Conservation (phyloP, 192 early-diverging fungal genomes). For the Backusella liffmaniae region DNA sequence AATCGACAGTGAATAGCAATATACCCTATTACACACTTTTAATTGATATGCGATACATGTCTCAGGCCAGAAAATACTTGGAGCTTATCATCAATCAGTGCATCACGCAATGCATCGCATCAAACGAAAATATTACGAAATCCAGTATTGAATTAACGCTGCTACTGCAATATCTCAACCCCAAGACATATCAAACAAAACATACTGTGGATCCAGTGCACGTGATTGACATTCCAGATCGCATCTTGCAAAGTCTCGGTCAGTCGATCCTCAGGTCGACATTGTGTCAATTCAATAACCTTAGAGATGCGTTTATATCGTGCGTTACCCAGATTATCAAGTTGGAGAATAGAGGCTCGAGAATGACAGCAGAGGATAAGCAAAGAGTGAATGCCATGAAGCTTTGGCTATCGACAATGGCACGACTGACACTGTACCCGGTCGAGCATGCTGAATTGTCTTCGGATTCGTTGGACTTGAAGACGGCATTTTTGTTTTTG, state of each 20-base stretch:
- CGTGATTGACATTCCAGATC: conserved; percentile 3
- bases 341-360: conserved; percentile 12
- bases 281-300: background rate
- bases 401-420: conserved; percentile 29
- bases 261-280: background rate
- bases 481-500: background rate
- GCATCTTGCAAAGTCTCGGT: conserved; percentile 7
- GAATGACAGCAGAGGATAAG: background rate
- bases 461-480: background rate
- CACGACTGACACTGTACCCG: conserved; percentile 16
- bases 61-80: conserved; percentile 9
- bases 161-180: conserved; percentile 26
- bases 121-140: background rate
- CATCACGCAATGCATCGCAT: background rate
- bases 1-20: background rate
- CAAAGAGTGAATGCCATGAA: conserved; percentile 20
- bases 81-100: conserved; percentile 9
- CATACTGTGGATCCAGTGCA: background rate
- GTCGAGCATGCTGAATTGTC: conserved; percentile 14
- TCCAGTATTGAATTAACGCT: conserved; percentile 11
- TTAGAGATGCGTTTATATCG: background rate
- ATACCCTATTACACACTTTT: conserved; percentile 13
- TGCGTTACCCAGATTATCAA: conserved; percentile 8
- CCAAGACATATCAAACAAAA: conserved; percentile 12
- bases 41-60: conserved; percentile 13